Conservation (phyloP, 805 yeast species). For the Suhomyces prunicola region DNA sequence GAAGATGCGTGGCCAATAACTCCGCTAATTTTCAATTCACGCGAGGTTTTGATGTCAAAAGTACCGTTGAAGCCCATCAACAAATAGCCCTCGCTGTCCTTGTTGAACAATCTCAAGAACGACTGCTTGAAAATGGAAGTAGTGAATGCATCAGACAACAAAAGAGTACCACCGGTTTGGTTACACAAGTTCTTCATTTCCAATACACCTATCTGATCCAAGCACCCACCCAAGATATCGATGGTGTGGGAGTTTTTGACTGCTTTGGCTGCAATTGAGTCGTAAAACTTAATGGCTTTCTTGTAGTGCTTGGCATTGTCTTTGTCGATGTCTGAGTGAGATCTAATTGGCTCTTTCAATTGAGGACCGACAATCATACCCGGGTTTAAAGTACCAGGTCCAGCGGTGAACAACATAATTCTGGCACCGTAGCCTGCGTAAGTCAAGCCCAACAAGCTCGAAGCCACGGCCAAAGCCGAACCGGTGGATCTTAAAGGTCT, state of each 20-base stretch:
- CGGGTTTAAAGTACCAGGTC: conserved; percentile 93
- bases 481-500: conserved; percentile 93
- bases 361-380: conserved; percentile 91
- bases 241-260: conserved; percentile 78
- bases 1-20: conserved; percentile 91
- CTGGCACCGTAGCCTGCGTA: conserved; percentile 86
- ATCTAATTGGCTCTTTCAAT: conserved; percentile 92
- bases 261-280: conserved; percentile 59
- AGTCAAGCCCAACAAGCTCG: conserved; percentile 74
- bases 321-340: conserved; percentile 94
- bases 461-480: conserved; percentile 83
- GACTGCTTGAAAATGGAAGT: conserved; percentile 94
- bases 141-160: conserved; percentile 89
- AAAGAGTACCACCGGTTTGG: conserved; percentile 85
- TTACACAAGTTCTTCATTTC: conserved; percentile 88
- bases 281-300: conserved; percentile 81
- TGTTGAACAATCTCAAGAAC: conserved; percentile 78
- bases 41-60: conserved; percentile 81
- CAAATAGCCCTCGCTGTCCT: conserved; percentile 83
- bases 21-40: conserved; percentile 86
- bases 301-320: conserved; percentile 82
- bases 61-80: conserved; percentile 89
- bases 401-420: conserved; percentile 86
- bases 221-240: conserved; percentile 91
- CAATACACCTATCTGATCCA: conserved; percentile 91